Evolutionary conservation across 1,284 basidiomycete genomes (phyloP).

Genomic region (Leccinum fallax): DNA sequence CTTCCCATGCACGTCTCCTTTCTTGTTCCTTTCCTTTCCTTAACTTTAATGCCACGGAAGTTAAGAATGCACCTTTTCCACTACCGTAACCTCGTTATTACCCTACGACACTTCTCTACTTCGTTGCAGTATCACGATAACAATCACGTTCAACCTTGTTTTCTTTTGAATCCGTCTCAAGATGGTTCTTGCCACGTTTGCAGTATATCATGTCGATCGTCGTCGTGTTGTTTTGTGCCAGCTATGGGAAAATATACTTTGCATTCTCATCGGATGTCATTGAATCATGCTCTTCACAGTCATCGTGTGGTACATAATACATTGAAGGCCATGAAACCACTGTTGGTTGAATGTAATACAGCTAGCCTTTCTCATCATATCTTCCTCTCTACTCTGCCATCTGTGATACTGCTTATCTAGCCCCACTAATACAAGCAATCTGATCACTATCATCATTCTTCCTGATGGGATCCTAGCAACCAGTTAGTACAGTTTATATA

Average conservation of each 20-base stretch:
- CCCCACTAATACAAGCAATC: neutral
- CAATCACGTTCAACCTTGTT: neutral
- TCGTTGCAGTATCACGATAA: constrained; percentile 7
- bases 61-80: neutral
- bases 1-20: constrained; percentile 22
- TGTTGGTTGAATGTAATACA: no score
- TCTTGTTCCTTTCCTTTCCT: constrained; percentile 5
- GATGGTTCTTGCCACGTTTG: constrained; percentile 18
- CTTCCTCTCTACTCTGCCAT: no score
- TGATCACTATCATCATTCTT: neutral
- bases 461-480: neutral
- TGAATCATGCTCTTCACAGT: neutral
- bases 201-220: constrained; percentile 28
- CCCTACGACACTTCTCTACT: constrained; percentile 18
- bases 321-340: no score
- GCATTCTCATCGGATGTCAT: constrained; percentile 5
- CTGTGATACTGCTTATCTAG: neutral
- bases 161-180: neutral
- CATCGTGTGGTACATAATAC: no score
- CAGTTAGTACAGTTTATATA: neutral
- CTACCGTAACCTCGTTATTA: constrained; percentile 14
- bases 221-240: constrained; percentile 27
- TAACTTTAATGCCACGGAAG: constrained; percentile 7
- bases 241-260: constrained; percentile 24
- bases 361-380: no score